Conservation (phyloP, 1,139 yeast species). For the Debaryomycetaceae sp. region DNA sequence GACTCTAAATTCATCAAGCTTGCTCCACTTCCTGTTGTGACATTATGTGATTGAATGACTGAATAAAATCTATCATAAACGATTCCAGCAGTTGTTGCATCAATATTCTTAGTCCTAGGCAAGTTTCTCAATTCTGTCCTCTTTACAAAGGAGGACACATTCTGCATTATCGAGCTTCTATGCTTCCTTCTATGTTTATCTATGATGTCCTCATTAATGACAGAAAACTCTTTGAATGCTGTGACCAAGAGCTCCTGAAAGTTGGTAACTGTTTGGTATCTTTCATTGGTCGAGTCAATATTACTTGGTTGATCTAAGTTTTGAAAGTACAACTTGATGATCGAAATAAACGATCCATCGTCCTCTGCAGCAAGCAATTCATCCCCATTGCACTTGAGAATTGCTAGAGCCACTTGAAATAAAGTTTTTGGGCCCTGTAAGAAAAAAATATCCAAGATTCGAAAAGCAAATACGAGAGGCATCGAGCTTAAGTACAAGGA, state of each 20-base stretch:
- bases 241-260: slow-evolving; percentile 90
- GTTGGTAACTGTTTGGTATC: slow-evolving; percentile 65
- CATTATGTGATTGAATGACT: slow-evolving; percentile 63
- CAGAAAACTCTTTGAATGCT: slow-evolving; percentile 86
- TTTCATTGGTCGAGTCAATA: slow-evolving; percentile 65
- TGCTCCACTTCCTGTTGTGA: slow-evolving; percentile 69
- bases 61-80: slow-evolving; percentile 84
- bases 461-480: slow-evolving; percentile 91
- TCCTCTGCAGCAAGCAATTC: slow-evolving; percentile 75
- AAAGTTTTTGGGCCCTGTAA: slow-evolving; percentile 85
- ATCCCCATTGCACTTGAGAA: slow-evolving; percentile 83
- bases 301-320: slow-evolving; percentile 78
- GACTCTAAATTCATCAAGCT: slow-evolving; percentile 68
- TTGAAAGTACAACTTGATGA: slow-evolving; percentile 77
- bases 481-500: slow-evolving; percentile 86
- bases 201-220: slow-evolving; percentile 72
- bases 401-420: slow-evolving; percentile 91
- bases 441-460: slow-evolving; percentile 89
- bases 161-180: slow-evolving; percentile 74
- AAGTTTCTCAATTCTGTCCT: slow-evolving; percentile 85
- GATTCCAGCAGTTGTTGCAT: slow-evolving; percentile 56
- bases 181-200: slow-evolving; percentile 65
- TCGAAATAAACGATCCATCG: slow-evolving; percentile 87
- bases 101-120: slow-evolving; percentile 65
- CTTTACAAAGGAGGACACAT: slow-evolving; percentile 86